A percentile compares a stretch with the other conserved stretches of the same genome.
phyloP scores from a whole-genome alignment of 345 rosid species.

The Kernera saxatilis region DNA sequence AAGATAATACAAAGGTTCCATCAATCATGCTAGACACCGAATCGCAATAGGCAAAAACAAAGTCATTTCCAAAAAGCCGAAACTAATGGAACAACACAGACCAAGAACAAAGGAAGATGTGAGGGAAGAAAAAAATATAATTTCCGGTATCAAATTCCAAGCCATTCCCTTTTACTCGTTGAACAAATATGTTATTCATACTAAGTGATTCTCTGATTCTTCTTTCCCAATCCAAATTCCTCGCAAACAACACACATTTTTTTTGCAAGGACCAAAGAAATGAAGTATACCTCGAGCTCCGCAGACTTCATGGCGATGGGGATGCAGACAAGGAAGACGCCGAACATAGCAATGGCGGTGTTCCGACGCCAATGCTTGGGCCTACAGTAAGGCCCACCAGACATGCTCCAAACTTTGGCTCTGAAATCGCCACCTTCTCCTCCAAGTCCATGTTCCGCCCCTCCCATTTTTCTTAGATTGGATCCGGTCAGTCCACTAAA shows the following conservation, averaged over 20 bases:
- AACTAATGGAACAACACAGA: background rate
- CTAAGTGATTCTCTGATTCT: background rate
- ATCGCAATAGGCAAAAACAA: background rate
- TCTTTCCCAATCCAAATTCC: background rate
- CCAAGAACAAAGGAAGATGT: background rate
- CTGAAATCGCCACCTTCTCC: conserved; percentile 84
- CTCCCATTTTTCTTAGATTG: conserved; percentile 42
- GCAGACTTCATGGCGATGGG: conserved; percentile 92
- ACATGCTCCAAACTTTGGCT: conserved; percentile 89
- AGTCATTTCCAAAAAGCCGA: background rate
- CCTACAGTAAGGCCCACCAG: conserved; percentile 92
- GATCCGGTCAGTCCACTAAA: conserved; percentile 16
- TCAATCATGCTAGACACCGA: background rate
- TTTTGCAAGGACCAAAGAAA: background rate
- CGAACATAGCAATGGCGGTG: conserved; percentile 92
- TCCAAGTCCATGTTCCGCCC: conserved; percentile 78
- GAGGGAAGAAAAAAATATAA: background rate
- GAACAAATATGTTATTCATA: background rate
- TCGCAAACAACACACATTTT: background rate
- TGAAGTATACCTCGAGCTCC: conserved; percentile 70
- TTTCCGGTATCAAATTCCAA: background rate
- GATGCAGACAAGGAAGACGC: conserved; percentile 75
- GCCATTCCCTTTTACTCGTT: background rate
- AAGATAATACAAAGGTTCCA: background rate
- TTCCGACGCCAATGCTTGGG: conserved; percentile 98